Evolutionary conservation across 2,329 filamentous ascomycete genomes (phyloP).

Genomic region (Cordyceps farinosa): DNA sequence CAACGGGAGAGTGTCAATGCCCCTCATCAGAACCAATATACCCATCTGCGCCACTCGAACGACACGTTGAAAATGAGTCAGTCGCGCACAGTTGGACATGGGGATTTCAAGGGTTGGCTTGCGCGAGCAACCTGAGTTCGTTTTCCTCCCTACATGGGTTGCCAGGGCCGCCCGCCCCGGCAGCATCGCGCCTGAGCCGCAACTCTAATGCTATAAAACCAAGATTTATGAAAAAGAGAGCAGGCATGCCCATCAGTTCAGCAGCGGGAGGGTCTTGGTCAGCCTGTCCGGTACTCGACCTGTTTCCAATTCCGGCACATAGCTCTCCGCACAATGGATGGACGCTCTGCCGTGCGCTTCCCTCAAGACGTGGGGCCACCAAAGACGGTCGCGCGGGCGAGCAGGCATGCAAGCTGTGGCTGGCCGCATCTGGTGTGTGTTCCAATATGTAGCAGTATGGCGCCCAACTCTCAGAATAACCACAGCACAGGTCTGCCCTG

Average conservation of each 20-base stretch:
- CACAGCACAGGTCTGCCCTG: background rate
- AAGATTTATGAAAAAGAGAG: background rate
- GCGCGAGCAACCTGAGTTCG: no score
- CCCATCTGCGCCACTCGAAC: background rate
- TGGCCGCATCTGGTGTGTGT: background rate
- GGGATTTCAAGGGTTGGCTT: no score
- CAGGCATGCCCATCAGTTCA: background rate
- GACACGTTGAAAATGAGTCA: background rate
- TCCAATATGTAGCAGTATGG: background rate
- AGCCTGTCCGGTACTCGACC: background rate
- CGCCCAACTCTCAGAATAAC: background rate
- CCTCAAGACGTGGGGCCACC: background rate
- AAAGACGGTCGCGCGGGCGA: background rate
- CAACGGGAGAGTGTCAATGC: background rate
- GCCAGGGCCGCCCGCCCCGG: background rate
- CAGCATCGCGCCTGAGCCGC: background rate
- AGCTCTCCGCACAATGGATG: background rate
- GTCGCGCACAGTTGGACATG: background rate
- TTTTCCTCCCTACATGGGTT: no score
- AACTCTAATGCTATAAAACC: background rate
- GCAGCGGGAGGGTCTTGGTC: background rate
- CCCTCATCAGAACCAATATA: background rate
- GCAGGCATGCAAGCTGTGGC: background rate
- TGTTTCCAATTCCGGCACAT: conserved; percentile 9
- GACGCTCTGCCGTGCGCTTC: background rate